Evolutionary conservation across 2,329 filamentous ascomycete genomes (phyloP).

Genomic region (Pseudogymnoascus sp.): DNA sequence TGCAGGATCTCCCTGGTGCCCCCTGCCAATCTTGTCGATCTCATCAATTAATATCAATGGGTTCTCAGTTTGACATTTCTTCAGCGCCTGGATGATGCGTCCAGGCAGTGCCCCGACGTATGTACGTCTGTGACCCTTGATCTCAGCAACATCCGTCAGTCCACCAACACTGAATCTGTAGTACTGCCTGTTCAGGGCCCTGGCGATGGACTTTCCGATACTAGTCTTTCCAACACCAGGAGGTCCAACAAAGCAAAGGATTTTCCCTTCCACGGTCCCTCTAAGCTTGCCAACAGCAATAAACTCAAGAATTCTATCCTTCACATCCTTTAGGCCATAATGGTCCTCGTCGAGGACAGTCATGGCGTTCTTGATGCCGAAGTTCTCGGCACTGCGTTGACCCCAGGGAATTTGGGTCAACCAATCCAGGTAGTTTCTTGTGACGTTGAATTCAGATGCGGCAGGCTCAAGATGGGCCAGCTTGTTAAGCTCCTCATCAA

Average conservation of each 20-base stretch:
- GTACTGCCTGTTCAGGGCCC: slow-evolving; percentile 90
- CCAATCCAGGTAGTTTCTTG: slow-evolving; percentile 97
- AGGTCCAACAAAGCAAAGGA: slow-evolving; percentile 92
- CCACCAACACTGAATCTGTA: slow-evolving; percentile 98
- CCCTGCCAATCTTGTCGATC: slow-evolving; percentile 94
- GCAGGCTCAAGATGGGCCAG: slow-evolving; percentile 89
- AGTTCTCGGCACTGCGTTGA: slow-evolving; percentile 90
- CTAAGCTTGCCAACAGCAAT: slow-evolving; percentile 96
- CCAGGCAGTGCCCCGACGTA: slow-evolving; percentile 94
- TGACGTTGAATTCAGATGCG: slow-evolving; percentile 97
- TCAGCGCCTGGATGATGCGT: slow-evolving; percentile 93
- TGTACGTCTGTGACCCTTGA: slow-evolving; percentile 93
- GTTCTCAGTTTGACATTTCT: slow-evolving; percentile 99
- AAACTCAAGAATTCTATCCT: slow-evolving; percentile 95
- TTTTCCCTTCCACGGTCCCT: slow-evolving; percentile 96
- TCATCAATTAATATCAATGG: slow-evolving; percentile 94
- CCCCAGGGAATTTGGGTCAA: slow-evolving; percentile 98
- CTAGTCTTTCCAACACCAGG: slow-evolving; percentile 98
- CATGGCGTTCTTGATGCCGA: slow-evolving; percentile 85
- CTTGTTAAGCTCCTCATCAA: slow-evolving; percentile 97
- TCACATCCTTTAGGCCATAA: slow-evolving; percentile 94
- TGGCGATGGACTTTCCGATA: slow-evolving; percentile 95
- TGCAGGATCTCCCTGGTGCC: slow-evolving; percentile 92
- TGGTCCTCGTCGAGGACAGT: slow-evolving; percentile 92
- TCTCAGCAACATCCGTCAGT: slow-evolving; percentile 93